Base-by-base conservation (phyloP, 495 filamentous ascomycete genomes). In the Eremomyces bilateralis region DNA sequence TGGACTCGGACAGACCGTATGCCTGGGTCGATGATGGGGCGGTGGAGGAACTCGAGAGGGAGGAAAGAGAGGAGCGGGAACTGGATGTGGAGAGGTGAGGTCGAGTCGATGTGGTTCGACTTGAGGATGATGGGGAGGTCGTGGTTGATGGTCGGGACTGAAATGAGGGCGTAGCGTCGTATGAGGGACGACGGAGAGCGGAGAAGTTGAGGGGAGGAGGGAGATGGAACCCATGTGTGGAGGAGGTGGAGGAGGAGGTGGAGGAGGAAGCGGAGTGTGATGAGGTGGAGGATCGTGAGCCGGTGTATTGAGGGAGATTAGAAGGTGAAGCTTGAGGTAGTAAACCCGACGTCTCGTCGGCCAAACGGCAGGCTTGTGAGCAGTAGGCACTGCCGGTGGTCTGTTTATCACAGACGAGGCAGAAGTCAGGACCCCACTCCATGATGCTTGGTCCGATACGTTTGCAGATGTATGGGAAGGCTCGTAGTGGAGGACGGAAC, bases 351-450 rank as follows among this genome's bases (percentile, higher is more conserved):
- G 92, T 81, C 42, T 84, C 66, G 52, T 94, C 88, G 34, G 80
- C 76, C 29, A 94, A 62, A 28, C 81, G 69, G 62, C 85, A 95
- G 17, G 76, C 69, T 60, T 95, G 83, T 18, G 82, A 91, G 69
- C 85, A 95, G 59, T 93, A 95, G 18, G 69, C 62, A 45, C 67
- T 70, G 40, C 66, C 66, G 40, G 76, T 76, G 37, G 76, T 88
- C 56, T 91, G 80, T 53, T 72, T 71, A 56, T 94, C 85, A 63
- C 85, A 95, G 62, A 74, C 73, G 39, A 95, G 72, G 61, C 85
- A 95, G 67, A 79, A 92, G 54, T 93, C 80, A 43, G 71, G 77
- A 42, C 76, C 81, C 82, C 85, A 94, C 42, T 73, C 72, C 51
- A 80, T 74, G 24, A n/a, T n/a, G n/a, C n/a, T n/a, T n/a, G n/a